phyloP scores from a whole-genome alignment of 2,329 filamentous ascomycete genomes.

The Pseudogymnoascus sp. region DNA sequence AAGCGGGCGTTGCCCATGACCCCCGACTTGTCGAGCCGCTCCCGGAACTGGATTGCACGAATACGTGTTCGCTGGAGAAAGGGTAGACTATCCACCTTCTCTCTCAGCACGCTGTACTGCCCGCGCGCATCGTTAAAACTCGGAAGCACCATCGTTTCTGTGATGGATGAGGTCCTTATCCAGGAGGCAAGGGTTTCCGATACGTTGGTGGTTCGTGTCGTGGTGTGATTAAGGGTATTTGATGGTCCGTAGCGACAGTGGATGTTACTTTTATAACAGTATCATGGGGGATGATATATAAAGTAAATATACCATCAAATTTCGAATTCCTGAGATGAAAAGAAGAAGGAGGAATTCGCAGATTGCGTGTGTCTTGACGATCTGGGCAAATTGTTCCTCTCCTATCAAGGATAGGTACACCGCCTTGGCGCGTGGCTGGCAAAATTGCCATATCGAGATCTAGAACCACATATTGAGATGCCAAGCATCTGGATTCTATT shows the following conservation, averaged over 20 bases:
- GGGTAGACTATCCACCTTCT: background rate
- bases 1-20: background rate
- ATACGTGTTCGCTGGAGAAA: background rate
- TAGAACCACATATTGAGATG: background rate
- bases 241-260: conserved; percentile 2
- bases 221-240: background rate
- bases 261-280: conserved; percentile 2
- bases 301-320: background rate
- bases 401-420: conserved; percentile 1
- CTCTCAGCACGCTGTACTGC: background rate
- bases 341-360: background rate
- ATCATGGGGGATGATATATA: background rate
- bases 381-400: conserved; percentile 5
- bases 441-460: background rate
- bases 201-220: background rate
- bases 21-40: background rate
- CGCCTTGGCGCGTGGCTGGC: background rate
- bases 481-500: background rate
- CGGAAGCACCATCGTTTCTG: background rate
- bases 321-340: background rate
- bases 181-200: background rate
- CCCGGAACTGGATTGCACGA: background rate
- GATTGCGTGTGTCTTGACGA: background rate
- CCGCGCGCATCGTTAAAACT: background rate
- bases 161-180: background rate